A percentile compares a stretch with the other conserved stretches of the same genome.
These are phyloP conservation scores for Starmera pachycereana DNA, from an alignment of 805 yeast species.

Conservation along the genomic window DNA sequence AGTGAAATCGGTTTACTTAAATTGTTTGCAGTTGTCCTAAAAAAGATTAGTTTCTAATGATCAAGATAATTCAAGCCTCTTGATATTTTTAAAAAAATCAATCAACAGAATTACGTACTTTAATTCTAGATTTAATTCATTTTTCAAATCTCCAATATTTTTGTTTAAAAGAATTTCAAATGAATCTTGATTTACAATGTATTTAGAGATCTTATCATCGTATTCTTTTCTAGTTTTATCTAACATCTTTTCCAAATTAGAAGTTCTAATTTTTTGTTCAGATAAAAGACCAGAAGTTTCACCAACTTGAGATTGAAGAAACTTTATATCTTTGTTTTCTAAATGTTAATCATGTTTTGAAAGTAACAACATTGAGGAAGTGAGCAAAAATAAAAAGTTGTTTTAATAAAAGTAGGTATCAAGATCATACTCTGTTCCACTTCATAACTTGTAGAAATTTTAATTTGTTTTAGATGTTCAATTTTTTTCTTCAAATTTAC, in stretches of 20 bases:
- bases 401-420: no score
- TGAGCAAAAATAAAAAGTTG: no score
- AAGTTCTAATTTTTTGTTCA: conserved; percentile 32
- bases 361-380: no score
- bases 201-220: conserved; percentile 3
- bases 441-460: conserved; percentile 12
- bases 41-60: neutral
- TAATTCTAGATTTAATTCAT: neutral
- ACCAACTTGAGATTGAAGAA: conserved; percentile 26
- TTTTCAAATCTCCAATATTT: conserved; percentile 1
- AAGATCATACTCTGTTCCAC: conserved; percentile 11
- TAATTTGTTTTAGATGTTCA: conserved; percentile 16
- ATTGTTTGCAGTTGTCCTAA: neutral
- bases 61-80: neutral
- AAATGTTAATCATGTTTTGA: conserved; percentile 10
- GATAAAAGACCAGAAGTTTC: conserved; percentile 35
- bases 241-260: conserved; percentile 16
- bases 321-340: conserved; percentile 24
- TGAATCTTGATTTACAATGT: neutral
- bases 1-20: neutral
- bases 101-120: neutral
- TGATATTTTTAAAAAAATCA: no score
- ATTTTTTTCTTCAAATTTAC: conserved; percentile 14
- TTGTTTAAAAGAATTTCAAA: neutral
- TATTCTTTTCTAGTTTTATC: conserved; percentile 11